These are phyloP conservation scores for Backusella westeae DNA, from an alignment of 192 early-diverging fungal species.

Conservation along the genomic window DNA sequence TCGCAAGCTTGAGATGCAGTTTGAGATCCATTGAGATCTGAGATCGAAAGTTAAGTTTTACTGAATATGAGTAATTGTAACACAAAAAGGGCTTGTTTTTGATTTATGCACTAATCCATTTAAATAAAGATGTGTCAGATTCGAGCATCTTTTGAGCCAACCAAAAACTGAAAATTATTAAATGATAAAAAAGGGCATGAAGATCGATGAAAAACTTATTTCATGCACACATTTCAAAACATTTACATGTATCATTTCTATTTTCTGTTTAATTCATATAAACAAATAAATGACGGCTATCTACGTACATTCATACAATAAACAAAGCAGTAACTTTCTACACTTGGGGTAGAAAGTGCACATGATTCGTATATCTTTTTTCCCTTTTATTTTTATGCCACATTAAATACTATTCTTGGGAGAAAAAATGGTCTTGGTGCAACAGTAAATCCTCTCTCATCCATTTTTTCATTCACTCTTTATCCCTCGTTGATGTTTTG, in stretches of 20 bases:
- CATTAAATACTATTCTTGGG: neutral
- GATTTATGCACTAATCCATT: neutral
- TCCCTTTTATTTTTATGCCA: neutral
- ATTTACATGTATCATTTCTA: no score
- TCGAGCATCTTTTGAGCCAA: neutral
- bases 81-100: constrained; percentile 1
- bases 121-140: constrained; percentile 5
- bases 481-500: neutral
- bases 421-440: neutral
- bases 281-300: neutral
- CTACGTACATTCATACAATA: neutral
- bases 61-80: neutral
- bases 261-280: neutral
- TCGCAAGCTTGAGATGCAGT: no score
- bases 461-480: neutral
- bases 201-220: neutral
- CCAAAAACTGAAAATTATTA: neutral
- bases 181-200: neutral
- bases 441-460: neutral
- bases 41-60: no score
- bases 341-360: neutral
- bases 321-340: neutral
- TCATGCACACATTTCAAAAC: no score
- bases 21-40: no score
- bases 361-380: neutral